Percentiles rank a stretch among this genome's conserved stretches.
These are phyloP conservation scores for Debaryomycetaceae sp. DNA, from an alignment of 1,139 yeast genomes.

Conservation along the genomic window DNA sequence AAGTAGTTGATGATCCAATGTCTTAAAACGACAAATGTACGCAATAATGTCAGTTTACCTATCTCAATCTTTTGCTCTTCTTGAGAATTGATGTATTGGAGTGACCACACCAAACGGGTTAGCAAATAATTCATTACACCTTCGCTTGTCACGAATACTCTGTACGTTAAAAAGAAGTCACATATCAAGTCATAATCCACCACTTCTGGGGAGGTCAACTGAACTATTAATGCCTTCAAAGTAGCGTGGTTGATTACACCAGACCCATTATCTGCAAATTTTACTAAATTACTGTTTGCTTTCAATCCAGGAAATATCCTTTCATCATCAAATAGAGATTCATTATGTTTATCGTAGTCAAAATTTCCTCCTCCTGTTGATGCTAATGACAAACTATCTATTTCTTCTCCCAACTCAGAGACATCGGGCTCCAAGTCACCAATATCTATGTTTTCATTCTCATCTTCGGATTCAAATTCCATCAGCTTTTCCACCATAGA, in stretches of 20 bases:
- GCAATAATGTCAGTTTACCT: slow-evolving; percentile 70
- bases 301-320: slow-evolving; percentile 33
- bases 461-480: not conserved
- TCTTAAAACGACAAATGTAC: slow-evolving; percentile 83
- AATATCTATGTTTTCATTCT: not conserved
- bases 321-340: slow-evolving; percentile 40
- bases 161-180: slow-evolving; percentile 82
- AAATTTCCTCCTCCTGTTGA: slow-evolving; percentile 14
- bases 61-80: slow-evolving; percentile 36
- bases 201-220: slow-evolving; percentile 73
- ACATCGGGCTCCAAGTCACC: not conserved
- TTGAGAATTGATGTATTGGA: slow-evolving; percentile 41
- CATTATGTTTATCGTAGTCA: slow-evolving; percentile 37
- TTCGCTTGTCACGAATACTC: slow-evolving; percentile 61
- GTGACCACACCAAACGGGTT: slow-evolving; percentile 71
- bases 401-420: not conserved
- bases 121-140: slow-evolving; percentile 60
- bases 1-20: slow-evolving; percentile 87
- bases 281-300: slow-evolving; percentile 23
- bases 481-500: not conserved
- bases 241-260: slow-evolving; percentile 40
- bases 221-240: slow-evolving; percentile 58
- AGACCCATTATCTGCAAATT: slow-evolving; percentile 33
- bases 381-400: not conserved
- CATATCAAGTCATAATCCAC: slow-evolving; percentile 76